These are phyloP conservation scores for Saksenaea vasiformis DNA, from an alignment of 371 early-diverging fungal genomes.

Conservation along the genomic window DNA sequence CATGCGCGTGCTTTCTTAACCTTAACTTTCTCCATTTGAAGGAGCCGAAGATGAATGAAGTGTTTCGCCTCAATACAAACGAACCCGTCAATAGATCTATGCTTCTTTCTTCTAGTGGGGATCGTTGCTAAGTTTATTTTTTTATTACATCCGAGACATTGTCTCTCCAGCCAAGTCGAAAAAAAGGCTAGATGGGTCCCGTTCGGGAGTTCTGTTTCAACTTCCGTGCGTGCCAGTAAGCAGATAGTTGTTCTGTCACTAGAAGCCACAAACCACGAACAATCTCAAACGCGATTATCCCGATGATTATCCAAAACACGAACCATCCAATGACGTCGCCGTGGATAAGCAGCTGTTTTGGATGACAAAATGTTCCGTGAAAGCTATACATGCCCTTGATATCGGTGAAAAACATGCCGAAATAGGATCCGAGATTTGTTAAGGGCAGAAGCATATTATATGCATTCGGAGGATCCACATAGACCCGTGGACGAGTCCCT, in stretches of 20 bases:
- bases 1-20: too few relatives aligned
- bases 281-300: slow-evolving; percentile 30
- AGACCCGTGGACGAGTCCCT: slow-evolving; percentile 59
- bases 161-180: too few relatives aligned
- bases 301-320: slow-evolving; percentile 57
- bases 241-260: not conserved
- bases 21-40: too few relatives aligned
- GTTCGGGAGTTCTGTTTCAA: not conserved
- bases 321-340: slow-evolving; percentile 62
- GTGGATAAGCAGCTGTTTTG: slow-evolving; percentile 42
- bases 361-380: slow-evolving; percentile 67
- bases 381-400: slow-evolving; percentile 75
- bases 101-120: too few relatives aligned
- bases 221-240: not conserved
- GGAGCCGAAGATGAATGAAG: too few relatives aligned
- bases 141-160: too few relatives aligned
- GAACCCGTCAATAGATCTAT: too few relatives aligned
- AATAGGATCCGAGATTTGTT: slow-evolving; percentile 56
- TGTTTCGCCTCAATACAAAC: too few relatives aligned
- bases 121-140: too few relatives aligned
- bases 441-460: slow-evolving; percentile 56
- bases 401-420: slow-evolving; percentile 60
- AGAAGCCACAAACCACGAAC: slow-evolving; percentile 12
- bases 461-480: slow-evolving; percentile 38
- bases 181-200: too few relatives aligned